Conservation (phyloP, 2,329 filamentous ascomycete species). For the Pseudogymnoascus sp. region DNA sequence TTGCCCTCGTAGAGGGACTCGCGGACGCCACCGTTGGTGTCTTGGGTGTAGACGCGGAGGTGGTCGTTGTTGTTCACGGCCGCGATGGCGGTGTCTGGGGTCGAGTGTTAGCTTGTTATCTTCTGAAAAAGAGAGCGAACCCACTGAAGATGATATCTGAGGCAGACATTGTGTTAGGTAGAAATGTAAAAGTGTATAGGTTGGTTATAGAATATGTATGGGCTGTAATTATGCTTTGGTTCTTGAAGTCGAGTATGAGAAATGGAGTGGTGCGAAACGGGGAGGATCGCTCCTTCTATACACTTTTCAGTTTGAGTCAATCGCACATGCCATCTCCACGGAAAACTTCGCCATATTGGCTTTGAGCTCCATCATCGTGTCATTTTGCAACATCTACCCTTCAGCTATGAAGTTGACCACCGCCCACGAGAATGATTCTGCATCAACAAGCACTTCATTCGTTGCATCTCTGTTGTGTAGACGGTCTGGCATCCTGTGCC, state of each 20-base stretch:
- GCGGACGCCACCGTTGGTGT: slow-evolving; percentile 14
- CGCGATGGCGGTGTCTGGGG: slow-evolving; percentile 10
- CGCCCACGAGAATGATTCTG: neutral
- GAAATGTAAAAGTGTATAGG: neutral
- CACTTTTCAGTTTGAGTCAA: neutral
- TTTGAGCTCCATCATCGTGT: neutral
- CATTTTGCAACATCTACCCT: neutral
- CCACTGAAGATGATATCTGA: neutral
- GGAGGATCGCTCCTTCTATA: neutral
- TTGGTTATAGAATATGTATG: neutral
- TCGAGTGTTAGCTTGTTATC: neutral
- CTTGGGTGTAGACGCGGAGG: slow-evolving; percentile 14
- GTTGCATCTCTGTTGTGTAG: neutral
- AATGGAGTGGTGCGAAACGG: neutral
- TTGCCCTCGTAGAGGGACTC: slow-evolving; percentile 12
- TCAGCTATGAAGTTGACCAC: neutral
- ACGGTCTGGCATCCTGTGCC: neutral
- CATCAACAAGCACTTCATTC: neutral
- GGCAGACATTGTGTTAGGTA: neutral
- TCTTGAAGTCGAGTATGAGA: neutral
- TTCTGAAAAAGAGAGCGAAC: neutral
- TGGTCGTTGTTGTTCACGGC: slow-evolving; percentile 12
- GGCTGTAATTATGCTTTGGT: neutral
- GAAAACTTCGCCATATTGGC: neutral
- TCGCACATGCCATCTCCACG: neutral